Base-by-base conservation (phyloP, 2,329 filamentous ascomycete genomes). In the Calycina marina region DNA sequence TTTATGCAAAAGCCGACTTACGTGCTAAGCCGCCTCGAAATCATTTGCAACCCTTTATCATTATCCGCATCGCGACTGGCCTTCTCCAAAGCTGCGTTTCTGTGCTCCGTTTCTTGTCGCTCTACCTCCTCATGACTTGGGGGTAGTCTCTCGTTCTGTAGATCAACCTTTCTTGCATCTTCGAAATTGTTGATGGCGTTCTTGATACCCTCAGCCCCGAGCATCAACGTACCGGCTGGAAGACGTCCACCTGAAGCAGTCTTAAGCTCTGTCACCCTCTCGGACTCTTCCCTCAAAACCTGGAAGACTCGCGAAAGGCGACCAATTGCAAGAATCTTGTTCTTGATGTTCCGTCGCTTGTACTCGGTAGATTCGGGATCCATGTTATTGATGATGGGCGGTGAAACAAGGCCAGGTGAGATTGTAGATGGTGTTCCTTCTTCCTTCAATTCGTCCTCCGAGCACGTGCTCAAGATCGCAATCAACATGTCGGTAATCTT, bases 401-500 rank as follows among this genome's bases (percentile, higher is more conserved):
- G 84, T 8, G 88, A 93, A 6, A 69, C 58, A 1, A 83, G 79
- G 4, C 73, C 80, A 1, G 71, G 67, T 4, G 76, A 64, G 6
- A 42, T 35, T 5, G 44, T 43, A n/a, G 77, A 74, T 9, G 77
- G 74, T 2, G 80, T 79, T 4, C 80, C 79, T 34, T 94, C 86
- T 40, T 88, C 81, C 54, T 93, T 83, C 34, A 98, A 74, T 56
- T 98, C 85, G 51, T 98, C 90, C 60, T 98, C 93, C n/a, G 90
- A 94, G 64, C 86, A 96, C 12, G 84, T 96, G 64, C 92, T 94
- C 47, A 98, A 67, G 51, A 98, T 98, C 25, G 86, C 88, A 54
- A 98, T 94, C 44, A 98, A 74, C 90, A 98, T 98, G 52, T 98
- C 90, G 12, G 90, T 96, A 52, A 98, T 86, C 69, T 98, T 98